Percentiles rank a stretch among this genome's conserved stretches.
phyloP scores from a whole-genome alignment of 1,284 basidiomycete genomes.

The Cryptococcus sp. region DNA sequence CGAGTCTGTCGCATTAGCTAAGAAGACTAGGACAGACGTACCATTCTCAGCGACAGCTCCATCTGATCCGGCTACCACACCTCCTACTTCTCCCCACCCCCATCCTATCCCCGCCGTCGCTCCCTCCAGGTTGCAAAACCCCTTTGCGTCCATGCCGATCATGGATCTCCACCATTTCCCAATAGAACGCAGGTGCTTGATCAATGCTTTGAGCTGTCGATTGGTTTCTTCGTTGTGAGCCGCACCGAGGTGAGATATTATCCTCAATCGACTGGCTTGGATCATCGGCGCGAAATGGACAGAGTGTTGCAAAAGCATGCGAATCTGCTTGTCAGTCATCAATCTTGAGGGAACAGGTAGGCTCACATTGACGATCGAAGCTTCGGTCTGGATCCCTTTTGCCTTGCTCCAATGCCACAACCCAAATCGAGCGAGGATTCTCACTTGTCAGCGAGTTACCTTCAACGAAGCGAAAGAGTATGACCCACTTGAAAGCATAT shows the following conservation, averaged over 20 bases:
- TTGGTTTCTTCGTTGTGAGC: conserved; percentile 12
- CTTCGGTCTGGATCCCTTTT: conserved; percentile 33
- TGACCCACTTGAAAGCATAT: conserved; percentile 46
- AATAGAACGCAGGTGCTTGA: conserved; percentile 43
- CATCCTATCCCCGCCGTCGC: conserved; percentile 42
- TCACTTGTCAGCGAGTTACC: conserved; percentile 7
- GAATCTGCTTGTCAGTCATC: conserved; percentile 22
- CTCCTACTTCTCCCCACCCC: conserved; percentile 47
- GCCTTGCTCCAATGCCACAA: conserved; percentile 43
- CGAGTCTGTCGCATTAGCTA: conserved; percentile 22
- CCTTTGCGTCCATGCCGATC: conserved; percentile 43
- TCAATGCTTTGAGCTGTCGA: conserved; percentile 29
- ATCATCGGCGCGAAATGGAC: conserved; percentile 40
- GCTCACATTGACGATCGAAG: conserved; percentile 30
- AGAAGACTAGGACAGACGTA: conserved; percentile 16
- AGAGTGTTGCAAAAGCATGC: conserved; percentile 33
- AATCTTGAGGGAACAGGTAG: not conserved
- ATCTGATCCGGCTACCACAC: conserved; percentile 38
- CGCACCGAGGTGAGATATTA: conserved; percentile 16
- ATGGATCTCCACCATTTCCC: conserved; percentile 46
- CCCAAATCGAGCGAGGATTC: conserved; percentile 40
- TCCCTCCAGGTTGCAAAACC: conserved; percentile 38
- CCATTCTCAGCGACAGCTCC: conserved; percentile 44
- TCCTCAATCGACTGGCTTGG: conserved; percentile 33
- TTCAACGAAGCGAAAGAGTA: not conserved